phyloP scores from a whole-genome alignment of 495 filamentous ascomycete species.

The Aspergillus affinis region DNA sequence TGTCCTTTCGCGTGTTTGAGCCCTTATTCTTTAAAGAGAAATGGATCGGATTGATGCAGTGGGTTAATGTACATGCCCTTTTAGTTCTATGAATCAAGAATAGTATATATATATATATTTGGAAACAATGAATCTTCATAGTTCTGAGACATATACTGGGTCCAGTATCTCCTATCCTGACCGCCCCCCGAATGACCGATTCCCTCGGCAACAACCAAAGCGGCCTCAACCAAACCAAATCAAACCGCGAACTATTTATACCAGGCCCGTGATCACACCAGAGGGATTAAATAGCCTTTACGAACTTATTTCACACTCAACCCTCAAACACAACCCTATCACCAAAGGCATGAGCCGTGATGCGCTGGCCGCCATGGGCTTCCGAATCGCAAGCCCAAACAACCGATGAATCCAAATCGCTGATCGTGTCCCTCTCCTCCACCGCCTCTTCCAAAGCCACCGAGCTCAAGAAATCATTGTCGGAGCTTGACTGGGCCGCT shows the following conservation, averaged over 20 bases:
- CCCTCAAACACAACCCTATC: conserved; percentile 6
- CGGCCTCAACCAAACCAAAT: not conserved
- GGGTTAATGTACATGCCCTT: too few species aligned
- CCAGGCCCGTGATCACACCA: not conserved
- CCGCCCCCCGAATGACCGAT: conserved; percentile 3
- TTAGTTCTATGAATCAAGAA: not conserved
- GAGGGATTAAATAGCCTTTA: not conserved
- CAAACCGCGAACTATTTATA: not conserved
- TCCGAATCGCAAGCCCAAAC: conserved; percentile 30
- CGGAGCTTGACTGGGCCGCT: conserved; percentile 57
- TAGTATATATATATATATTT: too few species aligned
- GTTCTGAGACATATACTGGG: not conserved
- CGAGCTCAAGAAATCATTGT: conserved; percentile 10
- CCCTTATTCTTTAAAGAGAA: too few species aligned
- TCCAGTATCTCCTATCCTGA: not conserved
- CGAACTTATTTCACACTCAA: not conserved
- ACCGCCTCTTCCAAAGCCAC: conserved; percentile 11
- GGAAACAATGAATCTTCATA: not conserved
- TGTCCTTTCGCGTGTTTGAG: too few species aligned
- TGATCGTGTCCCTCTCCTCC: conserved; percentile 7
- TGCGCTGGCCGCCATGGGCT: conserved; percentile 56
- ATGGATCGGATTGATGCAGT: too few species aligned
- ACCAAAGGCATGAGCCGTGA: conserved; percentile 38
- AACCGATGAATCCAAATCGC: conserved; percentile 4
- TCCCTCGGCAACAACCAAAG: not conserved